Evolutionary conservation across 768 basidiomycete species (phyloP), one percentile per base, ranked within the genome.

Genomic region (Agaricus subrufescens): DNA sequence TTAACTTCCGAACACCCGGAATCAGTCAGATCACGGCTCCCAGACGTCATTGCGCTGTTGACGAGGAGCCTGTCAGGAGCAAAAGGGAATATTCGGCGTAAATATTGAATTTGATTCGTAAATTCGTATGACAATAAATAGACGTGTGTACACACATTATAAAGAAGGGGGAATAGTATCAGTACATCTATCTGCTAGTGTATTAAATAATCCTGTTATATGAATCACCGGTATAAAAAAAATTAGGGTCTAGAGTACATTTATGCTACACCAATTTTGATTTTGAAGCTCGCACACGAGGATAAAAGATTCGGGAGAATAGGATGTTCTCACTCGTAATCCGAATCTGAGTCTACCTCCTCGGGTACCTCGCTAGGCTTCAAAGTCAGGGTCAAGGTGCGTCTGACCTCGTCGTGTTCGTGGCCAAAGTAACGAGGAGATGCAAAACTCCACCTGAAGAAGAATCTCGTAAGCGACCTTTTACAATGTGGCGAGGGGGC

Each of bases 371-470:
- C 73, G 58, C 61, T 66, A 47, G 75, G 78, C 51, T 73, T 70
- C 49, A 60, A 79, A 69, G 52, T 66, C 55, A 50, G 49, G 26
- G 49, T 50, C 43, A 56, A 37, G 27, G 55, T 56, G 48, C 71
- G 65, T 60, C 74, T 80, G 65, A 87, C 75, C 67, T 82, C 75
- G 38, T 73, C 62, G 59, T 81, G 78, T 43, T 74, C 69, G 58
- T 75, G 69, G 46, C 85, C 86, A 63, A 89, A 87, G 71, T 89
- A 87, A 37, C 84, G 75, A 61, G 79, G 77, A 30, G 81, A 83
- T 67, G 86, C 81, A 67, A 89, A 86, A 63, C 83, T 83, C 86
- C 85, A 86, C 56, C 79, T 79, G 52, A 57, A 55, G 45, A 48
- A 52, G n/a, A 12, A 25, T 56, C 25, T 26, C 19, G 44, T 43